Percentiles rank a stretch among this genome's conserved stretches.
These are phyloP conservation scores for Volvariella volvacea DNA, from an alignment of 1,284 basidiomycete species.

Conservation along the genomic window DNA sequence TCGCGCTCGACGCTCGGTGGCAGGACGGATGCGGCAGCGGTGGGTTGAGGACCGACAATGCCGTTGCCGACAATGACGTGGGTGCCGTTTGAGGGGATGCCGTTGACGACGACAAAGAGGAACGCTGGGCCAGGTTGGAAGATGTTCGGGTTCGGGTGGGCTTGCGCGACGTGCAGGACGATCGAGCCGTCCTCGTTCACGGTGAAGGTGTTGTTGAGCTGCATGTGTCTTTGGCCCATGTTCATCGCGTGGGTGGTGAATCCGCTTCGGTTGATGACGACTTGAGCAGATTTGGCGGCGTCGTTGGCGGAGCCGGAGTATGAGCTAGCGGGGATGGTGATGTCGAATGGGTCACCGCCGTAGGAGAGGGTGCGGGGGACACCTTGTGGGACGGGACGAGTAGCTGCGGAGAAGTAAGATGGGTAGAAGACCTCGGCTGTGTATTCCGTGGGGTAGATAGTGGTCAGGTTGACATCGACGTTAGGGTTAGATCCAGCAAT, in stretches of 20 bases:
- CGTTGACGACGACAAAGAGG: constrained; percentile 64
- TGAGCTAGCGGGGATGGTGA: constrained; percentile 51
- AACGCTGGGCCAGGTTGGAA: constrained; percentile 72
- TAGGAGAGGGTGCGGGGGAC: constrained; percentile 74
- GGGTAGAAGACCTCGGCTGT: constrained; percentile 85
- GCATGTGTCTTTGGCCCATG: constrained; percentile 47
- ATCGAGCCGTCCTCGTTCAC: constrained; percentile 51
- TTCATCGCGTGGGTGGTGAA: constrained; percentile 21
- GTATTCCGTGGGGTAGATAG: constrained; percentile 81
- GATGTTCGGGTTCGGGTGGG: constrained; percentile 65
- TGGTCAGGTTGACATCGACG: constrained; percentile 67
- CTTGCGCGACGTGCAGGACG: constrained; percentile 60
- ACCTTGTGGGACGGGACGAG: constrained; percentile 67
- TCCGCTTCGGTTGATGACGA: neutral
- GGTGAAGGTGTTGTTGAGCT: constrained; percentile 48
- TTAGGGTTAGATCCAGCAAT: constrained; percentile 94
- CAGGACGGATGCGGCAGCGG: constrained; percentile 19
- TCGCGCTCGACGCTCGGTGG: constrained; percentile 30
- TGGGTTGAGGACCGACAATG: constrained; percentile 52
- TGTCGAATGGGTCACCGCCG: constrained; percentile 74
- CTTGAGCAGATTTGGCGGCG: constrained; percentile 68
- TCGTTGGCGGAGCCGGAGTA: constrained; percentile 64
- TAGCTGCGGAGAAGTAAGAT: constrained; percentile 67
- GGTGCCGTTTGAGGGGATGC: constrained; percentile 63
- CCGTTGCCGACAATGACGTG: constrained; percentile 66